Conservation (phyloP, 768 basidiomycete species). For the Favolaschia claudopus region DNA sequence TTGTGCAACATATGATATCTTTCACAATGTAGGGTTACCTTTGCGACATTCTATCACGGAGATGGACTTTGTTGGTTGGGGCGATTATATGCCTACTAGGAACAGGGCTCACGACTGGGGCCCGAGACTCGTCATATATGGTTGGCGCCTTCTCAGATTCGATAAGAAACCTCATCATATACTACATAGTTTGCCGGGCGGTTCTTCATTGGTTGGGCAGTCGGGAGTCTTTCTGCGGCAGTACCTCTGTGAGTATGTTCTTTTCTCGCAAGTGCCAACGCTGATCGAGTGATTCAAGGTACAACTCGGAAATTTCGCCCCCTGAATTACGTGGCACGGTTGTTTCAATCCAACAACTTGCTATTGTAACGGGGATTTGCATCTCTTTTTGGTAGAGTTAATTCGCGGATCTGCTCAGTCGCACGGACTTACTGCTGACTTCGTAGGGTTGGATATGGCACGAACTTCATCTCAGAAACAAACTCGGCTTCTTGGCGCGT, state of each 20-base stretch:
- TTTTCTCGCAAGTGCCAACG: conserved; percentile 30
- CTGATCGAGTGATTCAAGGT: conserved; percentile 32
- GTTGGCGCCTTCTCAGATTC: not conserved
- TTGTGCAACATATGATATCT: not conserved
- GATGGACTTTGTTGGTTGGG: conserved; percentile 29
- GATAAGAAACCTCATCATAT: not conserved
- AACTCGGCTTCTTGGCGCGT: conserved; percentile 38
- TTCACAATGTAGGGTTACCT: conserved; percentile 26
- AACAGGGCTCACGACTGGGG: conserved; percentile 28
- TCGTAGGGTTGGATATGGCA: conserved; percentile 29
- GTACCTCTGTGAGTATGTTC: conserved; percentile 32
- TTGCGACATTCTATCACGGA: conserved; percentile 29
- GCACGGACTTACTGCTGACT: not conserved
- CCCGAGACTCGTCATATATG: conserved; percentile 28
- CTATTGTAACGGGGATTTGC: conserved; percentile 44
- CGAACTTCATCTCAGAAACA: conserved; percentile 30
- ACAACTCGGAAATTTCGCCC: conserved; percentile 48
- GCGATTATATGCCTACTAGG: conserved; percentile 27
- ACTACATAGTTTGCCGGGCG: conserved; percentile 45
- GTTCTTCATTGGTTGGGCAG: conserved; percentile 66
- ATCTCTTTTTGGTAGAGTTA: conserved; percentile 19
- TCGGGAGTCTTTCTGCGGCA: conserved; percentile 57
- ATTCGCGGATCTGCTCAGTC: not conserved
- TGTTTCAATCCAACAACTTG: conserved; percentile 43
- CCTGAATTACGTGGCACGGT: conserved; percentile 45